phyloP scores from a whole-genome alignment of 2,329 filamentous ascomycete genomes.

The Fusarium sororula region DNA sequence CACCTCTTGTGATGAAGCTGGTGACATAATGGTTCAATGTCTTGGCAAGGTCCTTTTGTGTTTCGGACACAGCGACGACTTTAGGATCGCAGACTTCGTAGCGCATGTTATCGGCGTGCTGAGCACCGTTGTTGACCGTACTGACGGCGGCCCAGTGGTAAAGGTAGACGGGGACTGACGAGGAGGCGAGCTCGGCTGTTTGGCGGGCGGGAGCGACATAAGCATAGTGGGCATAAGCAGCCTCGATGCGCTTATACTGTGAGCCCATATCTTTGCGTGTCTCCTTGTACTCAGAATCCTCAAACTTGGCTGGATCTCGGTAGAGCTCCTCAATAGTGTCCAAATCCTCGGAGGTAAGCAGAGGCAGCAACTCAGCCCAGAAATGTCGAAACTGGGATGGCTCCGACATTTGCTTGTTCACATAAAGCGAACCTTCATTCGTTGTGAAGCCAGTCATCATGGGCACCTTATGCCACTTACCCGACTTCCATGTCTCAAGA shows the following conservation, averaged over 20 bases:
- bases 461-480: conserved; percentile 42
- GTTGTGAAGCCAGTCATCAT: conserved; percentile 76
- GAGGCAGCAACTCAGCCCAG: conserved; percentile 68
- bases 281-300: conserved; percentile 48
- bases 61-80: conserved; percentile 47
- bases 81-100: conserved; percentile 56
- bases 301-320: conserved; percentile 59
- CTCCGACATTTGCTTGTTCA: conserved; percentile 59
- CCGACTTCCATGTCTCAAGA: conserved; percentile 61
- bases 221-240: conserved; percentile 64
- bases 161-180: conserved; percentile 31
- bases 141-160: conserved; percentile 57
- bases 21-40: conserved; percentile 58
- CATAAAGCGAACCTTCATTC: conserved; percentile 74
- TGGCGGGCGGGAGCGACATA: conserved; percentile 63
- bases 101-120: conserved; percentile 58
- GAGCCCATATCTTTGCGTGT: conserved; percentile 52
- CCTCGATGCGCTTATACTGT: conserved; percentile 64
- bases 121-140: conserved; percentile 54
- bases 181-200: conserved; percentile 49
- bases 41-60: conserved; percentile 54
- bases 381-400: conserved; percentile 65
- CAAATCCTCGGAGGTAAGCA: conserved; percentile 61
- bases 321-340: conserved; percentile 65
- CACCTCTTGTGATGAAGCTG: conserved; percentile 57